Percentiles rank a stretch among this genome's conserved stretches.
Evolutionary conservation across 768 basidiomycete species (phyloP).

Genomic region (Phylloporus rhodoxanthus): DNA sequence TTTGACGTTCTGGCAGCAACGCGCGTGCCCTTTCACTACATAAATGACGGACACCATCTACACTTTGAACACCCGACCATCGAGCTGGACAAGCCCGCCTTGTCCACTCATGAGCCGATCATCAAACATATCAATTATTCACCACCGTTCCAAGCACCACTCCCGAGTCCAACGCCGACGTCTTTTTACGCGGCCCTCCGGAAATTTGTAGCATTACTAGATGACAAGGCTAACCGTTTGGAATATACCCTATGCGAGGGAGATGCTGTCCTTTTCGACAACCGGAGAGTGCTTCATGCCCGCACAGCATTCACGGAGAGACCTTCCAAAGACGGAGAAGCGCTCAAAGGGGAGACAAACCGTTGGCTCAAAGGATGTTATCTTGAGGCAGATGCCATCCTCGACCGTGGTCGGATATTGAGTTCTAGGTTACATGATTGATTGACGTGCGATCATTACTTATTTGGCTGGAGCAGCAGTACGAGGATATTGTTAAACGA

Average conservation of each 20-base stretch:
- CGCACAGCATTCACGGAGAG: slow-evolving; percentile 64
- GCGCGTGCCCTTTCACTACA: slow-evolving; percentile 83
- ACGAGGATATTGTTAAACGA: neutral
- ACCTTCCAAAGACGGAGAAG: slow-evolving; percentile 24
- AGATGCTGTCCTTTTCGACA: slow-evolving; percentile 88
- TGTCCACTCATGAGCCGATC: slow-evolving; percentile 9
- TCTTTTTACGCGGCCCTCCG: slow-evolving; percentile 59
- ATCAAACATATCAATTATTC: slow-evolving; percentile 82
- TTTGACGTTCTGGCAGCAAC: slow-evolving; percentile 57
- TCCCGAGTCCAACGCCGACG: slow-evolving; percentile 45
- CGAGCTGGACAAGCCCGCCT: slow-evolving; percentile 40
- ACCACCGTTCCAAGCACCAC: slow-evolving; percentile 90
- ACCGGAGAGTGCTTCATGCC: slow-evolving; percentile 83
- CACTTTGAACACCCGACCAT: slow-evolving; percentile 71
- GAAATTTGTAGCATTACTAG: slow-evolving; percentile 54
- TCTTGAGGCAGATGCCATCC: slow-evolving; percentile 59
- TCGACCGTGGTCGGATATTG: slow-evolving; percentile 52
- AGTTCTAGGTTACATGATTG: slow-evolving; percentile 24
- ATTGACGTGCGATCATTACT: neutral
- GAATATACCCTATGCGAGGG: slow-evolving; percentile 71
- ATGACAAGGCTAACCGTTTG: slow-evolving; percentile 46
- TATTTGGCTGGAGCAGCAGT: neutral
- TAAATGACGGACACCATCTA: slow-evolving; percentile 84
- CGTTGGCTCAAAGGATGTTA: slow-evolving; percentile 92
- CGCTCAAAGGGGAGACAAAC: slow-evolving; percentile 45